phyloP scores from a whole-genome alignment of 2,329 filamentous ascomycete genomes.

The Botrytis sinoallii region DNA sequence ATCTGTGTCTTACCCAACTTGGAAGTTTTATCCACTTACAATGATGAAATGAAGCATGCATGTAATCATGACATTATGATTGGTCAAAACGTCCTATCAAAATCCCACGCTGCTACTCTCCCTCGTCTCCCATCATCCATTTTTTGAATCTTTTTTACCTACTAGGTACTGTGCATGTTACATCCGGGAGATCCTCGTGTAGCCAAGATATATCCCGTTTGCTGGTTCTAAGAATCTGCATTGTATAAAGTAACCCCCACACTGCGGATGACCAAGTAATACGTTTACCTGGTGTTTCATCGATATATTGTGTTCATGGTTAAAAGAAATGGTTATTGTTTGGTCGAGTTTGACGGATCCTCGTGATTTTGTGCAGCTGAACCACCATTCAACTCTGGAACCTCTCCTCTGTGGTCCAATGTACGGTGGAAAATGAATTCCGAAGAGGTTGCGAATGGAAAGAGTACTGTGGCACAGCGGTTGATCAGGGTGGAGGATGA shows the following conservation, averaged over 20 bases:
- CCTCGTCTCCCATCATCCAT: not conserved
- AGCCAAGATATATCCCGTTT: not conserved
- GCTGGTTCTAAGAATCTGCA: not conserved
- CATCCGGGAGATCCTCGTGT: not conserved
- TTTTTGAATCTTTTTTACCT: not conserved
- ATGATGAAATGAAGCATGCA: slow-evolving; percentile 1
- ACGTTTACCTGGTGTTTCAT: not conserved
- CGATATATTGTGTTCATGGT: not conserved
- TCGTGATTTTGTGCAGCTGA: not conserved
- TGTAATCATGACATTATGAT: not conserved
- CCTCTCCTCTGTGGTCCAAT: not conserved
- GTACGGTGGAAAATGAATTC: not conserved
- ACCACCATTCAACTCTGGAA: not conserved
- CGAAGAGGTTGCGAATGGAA: not conserved
- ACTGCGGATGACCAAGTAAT: not conserved
- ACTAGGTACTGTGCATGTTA: not conserved
- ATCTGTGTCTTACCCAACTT: not conserved
- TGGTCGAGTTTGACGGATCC: not conserved
- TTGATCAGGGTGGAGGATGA: not conserved
- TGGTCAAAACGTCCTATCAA: not conserved
- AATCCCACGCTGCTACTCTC: not conserved
- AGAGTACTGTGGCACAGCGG: not conserved
- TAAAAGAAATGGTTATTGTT: not conserved
- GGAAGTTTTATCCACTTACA: slow-evolving; percentile 1
- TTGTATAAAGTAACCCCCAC: not conserved